Percentiles rank a stretch among this genome's conserved stretches.
Conservation (phyloP, 257 asterid species). For the Scutellaria baicalensis region DNA sequence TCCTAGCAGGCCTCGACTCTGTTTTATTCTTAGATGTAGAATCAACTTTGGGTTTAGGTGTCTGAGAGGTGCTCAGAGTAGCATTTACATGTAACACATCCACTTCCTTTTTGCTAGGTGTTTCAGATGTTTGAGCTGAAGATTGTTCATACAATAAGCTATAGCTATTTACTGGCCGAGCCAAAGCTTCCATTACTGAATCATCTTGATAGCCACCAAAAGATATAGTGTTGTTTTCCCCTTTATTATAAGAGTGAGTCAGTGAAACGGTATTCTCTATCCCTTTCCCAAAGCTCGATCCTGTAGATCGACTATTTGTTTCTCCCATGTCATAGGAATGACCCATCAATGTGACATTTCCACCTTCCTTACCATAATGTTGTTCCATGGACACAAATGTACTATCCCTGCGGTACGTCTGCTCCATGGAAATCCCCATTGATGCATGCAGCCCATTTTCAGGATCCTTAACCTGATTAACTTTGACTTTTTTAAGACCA, state of each 20-base stretch:
- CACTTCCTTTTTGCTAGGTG: slow-evolving; percentile 34
- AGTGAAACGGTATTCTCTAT: slow-evolving; percentile 30
- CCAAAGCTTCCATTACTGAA: slow-evolving; percentile 45
- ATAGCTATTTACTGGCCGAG: slow-evolving; percentile 58
- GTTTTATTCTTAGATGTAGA: slow-evolving; percentile 38
- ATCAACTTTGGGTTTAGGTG: slow-evolving; percentile 39
- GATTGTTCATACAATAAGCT: slow-evolving; percentile 57
- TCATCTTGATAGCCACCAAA: slow-evolving; percentile 70
- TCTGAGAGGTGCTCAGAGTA: slow-evolving; percentile 26
- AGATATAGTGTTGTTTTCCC: slow-evolving; percentile 35
- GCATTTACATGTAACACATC: slow-evolving; percentile 27
- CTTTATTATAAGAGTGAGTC: slow-evolving; percentile 42
- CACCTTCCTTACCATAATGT: slow-evolving; percentile 51
- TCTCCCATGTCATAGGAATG: slow-evolving; percentile 42
- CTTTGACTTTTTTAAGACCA: slow-evolving; percentile 62
- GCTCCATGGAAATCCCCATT: slow-evolving; percentile 41
- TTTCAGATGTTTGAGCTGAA: slow-evolving; percentile 45
- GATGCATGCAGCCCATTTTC: slow-evolving; percentile 34
- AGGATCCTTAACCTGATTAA: slow-evolving; percentile 66
- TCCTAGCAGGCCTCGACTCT: slow-evolving; percentile 56
- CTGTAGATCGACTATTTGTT: slow-evolving; percentile 37
- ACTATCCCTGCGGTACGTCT: slow-evolving; percentile 40
- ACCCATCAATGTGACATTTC: slow-evolving; percentile 36
- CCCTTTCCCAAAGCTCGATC: slow-evolving; percentile 38
- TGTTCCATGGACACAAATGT: slow-evolving; percentile 46